Evolutionary conservation across 306 rosid genomes (phyloP), one percentile per base, ranked within the genome.

Genomic region (Delonix regia): DNA sequence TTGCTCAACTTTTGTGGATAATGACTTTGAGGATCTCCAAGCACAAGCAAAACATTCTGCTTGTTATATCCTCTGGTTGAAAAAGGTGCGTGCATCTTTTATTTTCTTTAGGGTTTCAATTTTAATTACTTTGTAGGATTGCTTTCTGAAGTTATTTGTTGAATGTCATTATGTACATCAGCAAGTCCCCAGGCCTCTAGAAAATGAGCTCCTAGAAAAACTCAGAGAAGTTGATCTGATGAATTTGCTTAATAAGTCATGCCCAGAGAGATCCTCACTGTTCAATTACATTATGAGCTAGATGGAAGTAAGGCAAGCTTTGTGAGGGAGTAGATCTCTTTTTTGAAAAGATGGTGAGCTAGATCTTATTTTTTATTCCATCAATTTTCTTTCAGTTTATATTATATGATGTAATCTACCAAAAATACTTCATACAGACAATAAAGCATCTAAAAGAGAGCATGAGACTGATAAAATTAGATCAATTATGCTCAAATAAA

Each of bases 21-120:
- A 83, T 55, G 77, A 76, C 62, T 92, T 88, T 77, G 94, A 84
- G 30, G 98, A 95, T 87, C 83, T 82, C 75, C 83, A 89, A 85
- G 85, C 95, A 33, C 98, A 91, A 81, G 96, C 94, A 9, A 56
- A 71, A 27, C 45, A 87, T 82, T 81, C 89, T 36, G 86, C 92
- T 44, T 73, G 88, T 44, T 92, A 87, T 82, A 80, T 89, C 47
- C 78, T 95, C 14, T 92, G 98, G 92, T 81, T 92, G 86, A 77
- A 74, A 53, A 85, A 82, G 91, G 98, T 92, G 73, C 76, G 81
- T 55, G 15, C 3, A 72, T 28, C 22, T 18, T 25, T 34, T 49
- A 0, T 66, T 73, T 78, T 72, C 21, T 2, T 62, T 19, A 30
- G 27, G 55, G 24, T 42, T 45, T 51, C 59, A 56, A 49, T 75